Base-by-base conservation (phyloP, 345 rosid genomes). In the Citrus unshiu region DNA sequence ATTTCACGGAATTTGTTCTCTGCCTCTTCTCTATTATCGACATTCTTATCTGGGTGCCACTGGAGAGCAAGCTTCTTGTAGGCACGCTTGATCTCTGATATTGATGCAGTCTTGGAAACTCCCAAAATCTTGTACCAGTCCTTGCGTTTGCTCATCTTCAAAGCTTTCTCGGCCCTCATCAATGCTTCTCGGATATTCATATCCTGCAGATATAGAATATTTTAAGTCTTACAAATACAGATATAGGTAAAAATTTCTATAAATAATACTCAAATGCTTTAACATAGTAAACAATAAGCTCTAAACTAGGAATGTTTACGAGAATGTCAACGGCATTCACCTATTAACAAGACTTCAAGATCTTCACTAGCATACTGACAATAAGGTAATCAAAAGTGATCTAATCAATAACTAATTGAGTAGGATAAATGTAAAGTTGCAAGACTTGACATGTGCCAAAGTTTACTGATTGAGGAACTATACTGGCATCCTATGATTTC, bases 21-120 rank as follows among this genome's bases (percentile, higher is more conserved):
- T 70, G 99, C 98, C 86, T 89, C 98, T 90, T 94, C 99, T 88
- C 98, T 87, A 29, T 93, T 94, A 32, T 83, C 93, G 4, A 91
- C 98, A 74, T 96, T 96, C 85, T 96, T 96, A 84, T 96, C 99
- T 0, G 99, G 99, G 86, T 96, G 99, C 99, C 99, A 96, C 77
- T 92, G 92, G 77, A 96, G 70, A 80, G 99, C 99, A 16, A 94
- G 97, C 88, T 93, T 96, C 88, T 96, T 96, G 87, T 96, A 96
- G 19, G 98, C 98, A 60, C 88, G 86, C 83, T 96, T 96, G n/a
- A 96, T 96, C 77, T 96, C 99, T 29, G 97, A 59, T 58, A 92
- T 70, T 4, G 98, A 85, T 2, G 98, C 93, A 3, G 93, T 93
- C 85, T 80, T 94, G 19, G 99, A 93, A 77, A 96, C 71, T 67